These are phyloP conservation scores for Puccinia triticina DNA, from an alignment of 1,284 basidiomycete genomes.

Conservation along the genomic window DNA sequence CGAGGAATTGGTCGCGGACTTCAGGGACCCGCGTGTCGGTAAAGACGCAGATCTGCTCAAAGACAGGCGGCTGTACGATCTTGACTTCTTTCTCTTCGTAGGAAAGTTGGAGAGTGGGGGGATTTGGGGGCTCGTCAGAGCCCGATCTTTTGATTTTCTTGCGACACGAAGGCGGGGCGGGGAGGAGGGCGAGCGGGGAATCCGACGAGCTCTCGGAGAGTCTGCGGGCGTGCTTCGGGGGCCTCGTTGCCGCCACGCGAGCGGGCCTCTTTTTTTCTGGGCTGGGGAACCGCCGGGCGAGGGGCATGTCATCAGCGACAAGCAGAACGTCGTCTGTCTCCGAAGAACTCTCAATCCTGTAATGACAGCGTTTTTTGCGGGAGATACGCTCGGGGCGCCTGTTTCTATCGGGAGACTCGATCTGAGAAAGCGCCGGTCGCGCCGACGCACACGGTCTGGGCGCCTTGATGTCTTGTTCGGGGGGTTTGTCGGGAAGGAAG, in stretches of 20 bases:
- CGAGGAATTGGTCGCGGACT: not conserved
- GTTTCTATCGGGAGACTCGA: too few relatives aligned
- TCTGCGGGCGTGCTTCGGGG: not conserved
- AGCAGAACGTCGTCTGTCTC: too few relatives aligned
- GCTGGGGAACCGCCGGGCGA: too few relatives aligned
- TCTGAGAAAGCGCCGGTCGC: too few relatives aligned
- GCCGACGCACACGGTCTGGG: too few relatives aligned
- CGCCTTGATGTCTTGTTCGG: too few relatives aligned
- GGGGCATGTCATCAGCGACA: too few relatives aligned
- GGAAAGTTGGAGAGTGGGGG: not conserved
- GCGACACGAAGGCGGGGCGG: not conserved
- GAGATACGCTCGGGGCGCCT: too few relatives aligned
- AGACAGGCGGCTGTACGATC: not conserved
- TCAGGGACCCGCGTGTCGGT: constrained; percentile 1
- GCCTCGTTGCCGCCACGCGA: not conserved
- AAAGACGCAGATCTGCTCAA: not conserved
- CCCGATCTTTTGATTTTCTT: constrained; percentile 27
- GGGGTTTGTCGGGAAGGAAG: too few relatives aligned
- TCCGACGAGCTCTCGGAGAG: not conserved
- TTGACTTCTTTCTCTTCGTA: not conserved
- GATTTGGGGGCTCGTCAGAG: not conserved
- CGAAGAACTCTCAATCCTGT: too few relatives aligned
- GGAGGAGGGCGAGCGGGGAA: not conserved
- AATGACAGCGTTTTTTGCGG: too few relatives aligned
- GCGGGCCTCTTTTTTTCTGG: not conserved